Evolutionary conservation across 1,139 yeast genomes (phyloP).

Genomic region (Saccharomycopsis hybrid): DNA sequence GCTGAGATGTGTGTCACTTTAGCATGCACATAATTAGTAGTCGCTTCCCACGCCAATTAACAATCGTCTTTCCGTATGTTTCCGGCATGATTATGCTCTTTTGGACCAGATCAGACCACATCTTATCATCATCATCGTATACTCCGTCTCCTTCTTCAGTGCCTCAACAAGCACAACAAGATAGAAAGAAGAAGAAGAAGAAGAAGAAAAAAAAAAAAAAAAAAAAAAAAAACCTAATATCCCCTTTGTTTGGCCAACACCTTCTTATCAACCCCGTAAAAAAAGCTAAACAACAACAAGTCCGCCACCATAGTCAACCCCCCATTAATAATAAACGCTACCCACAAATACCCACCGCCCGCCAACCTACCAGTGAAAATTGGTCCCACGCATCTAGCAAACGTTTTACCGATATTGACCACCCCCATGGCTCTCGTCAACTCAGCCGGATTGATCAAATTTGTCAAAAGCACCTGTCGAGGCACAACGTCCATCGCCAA

Average conservation of each 20-base stretch:
- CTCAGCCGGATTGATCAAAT: slow-evolving; percentile 56
- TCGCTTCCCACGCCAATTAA: no score
- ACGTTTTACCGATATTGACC: slow-evolving; percentile 79
- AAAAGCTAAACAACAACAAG: slow-evolving; percentile 27
- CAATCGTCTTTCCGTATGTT: no score
- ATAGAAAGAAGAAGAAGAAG: no score
- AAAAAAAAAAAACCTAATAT: no score
- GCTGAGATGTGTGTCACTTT: no score
- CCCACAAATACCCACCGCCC: slow-evolving; percentile 39
- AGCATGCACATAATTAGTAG: no score
- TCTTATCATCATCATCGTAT: no score
- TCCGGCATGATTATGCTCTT: no score
- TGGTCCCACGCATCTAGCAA: slow-evolving; percentile 81
- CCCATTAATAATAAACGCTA: slow-evolving; percentile 63
- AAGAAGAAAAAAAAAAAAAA: no score
- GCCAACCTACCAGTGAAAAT: slow-evolving; percentile 72
- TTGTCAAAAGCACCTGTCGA: slow-evolving; percentile 69
- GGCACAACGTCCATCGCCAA: slow-evolving; percentile 86
- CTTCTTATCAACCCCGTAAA: slow-evolving; percentile 28
- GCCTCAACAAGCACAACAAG: no score
- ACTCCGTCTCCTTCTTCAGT: no score
- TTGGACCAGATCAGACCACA: no score
- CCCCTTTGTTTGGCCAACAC: background rate
- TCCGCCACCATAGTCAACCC: slow-evolving; percentile 38
- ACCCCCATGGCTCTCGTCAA: slow-evolving; percentile 76